Evolutionary conservation across 768 basidiomycete genomes (phyloP).

Genomic region (Pleurotus giganteus): DNA sequence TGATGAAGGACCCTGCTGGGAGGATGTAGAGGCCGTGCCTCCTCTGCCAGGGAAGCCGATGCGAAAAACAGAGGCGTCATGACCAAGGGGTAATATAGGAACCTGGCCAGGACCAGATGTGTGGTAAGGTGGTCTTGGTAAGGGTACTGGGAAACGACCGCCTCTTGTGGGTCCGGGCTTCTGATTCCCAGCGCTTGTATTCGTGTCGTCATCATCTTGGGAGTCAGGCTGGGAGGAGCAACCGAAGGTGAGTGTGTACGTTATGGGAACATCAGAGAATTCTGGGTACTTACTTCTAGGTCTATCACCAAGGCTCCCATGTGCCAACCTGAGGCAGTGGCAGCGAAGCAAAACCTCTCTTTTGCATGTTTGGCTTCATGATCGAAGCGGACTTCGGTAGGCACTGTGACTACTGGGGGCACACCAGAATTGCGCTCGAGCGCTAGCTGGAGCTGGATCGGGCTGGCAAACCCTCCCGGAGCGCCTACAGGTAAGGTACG

Average conservation of each 20-base stretch:
- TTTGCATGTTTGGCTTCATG: constrained; percentile 46
- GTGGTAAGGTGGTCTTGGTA: constrained; percentile 9
- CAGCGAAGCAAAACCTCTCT: constrained; percentile 74
- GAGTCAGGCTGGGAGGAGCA: constrained; percentile 28
- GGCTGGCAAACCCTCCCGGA: constrained; percentile 57
- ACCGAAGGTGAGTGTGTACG: constrained; percentile 1
- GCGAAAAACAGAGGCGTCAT: constrained; percentile 8
- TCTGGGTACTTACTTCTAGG: constrained; percentile 55
- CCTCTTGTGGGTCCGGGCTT: constrained; percentile 4
- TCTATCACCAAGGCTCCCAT: constrained; percentile 87
- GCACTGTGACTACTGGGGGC: constrained; percentile 50
- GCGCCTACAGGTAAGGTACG: constrained; percentile 43
- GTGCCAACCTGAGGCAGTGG: constrained; percentile 89
- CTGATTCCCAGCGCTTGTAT: constrained; percentile 15
- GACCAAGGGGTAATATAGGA: constrained; percentile 11
- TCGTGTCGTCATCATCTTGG: constrained; percentile 32
- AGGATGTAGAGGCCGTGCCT: neutral
- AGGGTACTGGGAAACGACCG: constrained; percentile 13
- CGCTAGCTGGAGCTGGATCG: constrained; percentile 27
- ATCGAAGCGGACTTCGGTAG: constrained; percentile 74
- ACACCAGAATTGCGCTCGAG: constrained; percentile 24
- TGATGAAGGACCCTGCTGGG: constrained; percentile 9
- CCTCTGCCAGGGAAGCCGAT: constrained; percentile 13
- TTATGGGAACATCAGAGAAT: constrained; percentile 8
- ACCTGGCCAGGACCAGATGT: constrained; percentile 12